phyloP scores from a whole-genome alignment of 768 basidiomycete genomes.

The Boletus rufocinnamomeus region DNA sequence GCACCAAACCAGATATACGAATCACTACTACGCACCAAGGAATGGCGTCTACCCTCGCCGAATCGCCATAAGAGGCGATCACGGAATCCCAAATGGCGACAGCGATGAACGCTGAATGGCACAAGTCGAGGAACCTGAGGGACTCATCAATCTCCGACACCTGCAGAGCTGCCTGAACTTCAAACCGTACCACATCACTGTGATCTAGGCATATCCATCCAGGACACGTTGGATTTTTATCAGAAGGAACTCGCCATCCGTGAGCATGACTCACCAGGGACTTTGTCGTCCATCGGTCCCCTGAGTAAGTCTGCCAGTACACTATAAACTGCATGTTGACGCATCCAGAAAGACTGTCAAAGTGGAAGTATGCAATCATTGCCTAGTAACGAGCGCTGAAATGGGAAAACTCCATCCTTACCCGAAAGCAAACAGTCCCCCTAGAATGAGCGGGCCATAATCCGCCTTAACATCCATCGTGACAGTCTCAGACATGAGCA shows the following conservation, averaged over 20 bases:
- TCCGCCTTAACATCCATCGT: constrained; percentile 2
- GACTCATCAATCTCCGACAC: neutral
- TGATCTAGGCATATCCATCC: constrained; percentile 12
- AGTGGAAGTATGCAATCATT: neutral
- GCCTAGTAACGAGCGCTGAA: neutral
- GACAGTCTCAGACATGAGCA: constrained; percentile 4
- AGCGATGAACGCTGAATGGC: constrained; percentile 27
- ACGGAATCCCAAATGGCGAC: constrained; percentile 30
- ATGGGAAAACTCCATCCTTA: neutral
- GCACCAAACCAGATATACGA: neutral
- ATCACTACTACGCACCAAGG: constrained; percentile 21
- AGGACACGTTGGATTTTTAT: neutral
- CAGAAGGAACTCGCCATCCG: neutral
- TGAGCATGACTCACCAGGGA: constrained; percentile 15
- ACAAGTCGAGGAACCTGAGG: constrained; percentile 27
- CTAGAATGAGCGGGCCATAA: constrained; percentile 25
- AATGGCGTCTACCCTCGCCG: constrained; percentile 12
- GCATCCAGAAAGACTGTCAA: constrained; percentile 30
- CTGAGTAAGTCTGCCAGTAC: constrained; percentile 23
- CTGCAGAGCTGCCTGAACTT: neutral
- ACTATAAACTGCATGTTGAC: constrained; percentile 29
- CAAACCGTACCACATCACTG: constrained; percentile 19
- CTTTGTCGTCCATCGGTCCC: constrained; percentile 21
- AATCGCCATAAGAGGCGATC: constrained; percentile 23
- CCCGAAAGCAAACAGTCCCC: constrained; percentile 27